Evolutionary conservation across 2,329 filamentous ascomycete species (phyloP).

Genomic region (Verticillium nonalfalfae): DNA sequence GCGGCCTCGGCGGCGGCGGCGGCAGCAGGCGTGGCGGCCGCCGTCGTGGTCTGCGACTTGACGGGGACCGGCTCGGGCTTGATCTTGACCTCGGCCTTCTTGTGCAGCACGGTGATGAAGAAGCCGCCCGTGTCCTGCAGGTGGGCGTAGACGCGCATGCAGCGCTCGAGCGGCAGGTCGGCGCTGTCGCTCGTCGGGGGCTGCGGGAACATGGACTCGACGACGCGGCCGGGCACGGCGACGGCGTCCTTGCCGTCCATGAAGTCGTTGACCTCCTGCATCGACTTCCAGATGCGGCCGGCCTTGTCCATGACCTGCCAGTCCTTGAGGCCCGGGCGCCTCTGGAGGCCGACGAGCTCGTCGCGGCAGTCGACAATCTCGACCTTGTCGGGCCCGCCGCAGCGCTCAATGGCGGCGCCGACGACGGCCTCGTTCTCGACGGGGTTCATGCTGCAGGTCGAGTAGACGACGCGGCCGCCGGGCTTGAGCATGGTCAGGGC

Average conservation of each 20-base stretch:
- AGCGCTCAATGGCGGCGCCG: constrained; percentile 80
- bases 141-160: constrained; percentile 92
- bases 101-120: constrained; percentile 94
- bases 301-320: constrained; percentile 93
- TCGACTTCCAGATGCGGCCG: constrained; percentile 71
- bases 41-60: constrained; percentile 46
- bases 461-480: constrained; percentile 92
- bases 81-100: constrained; percentile 75
- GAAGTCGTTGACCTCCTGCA: constrained; percentile 38
- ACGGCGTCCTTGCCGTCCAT: constrained; percentile 12
- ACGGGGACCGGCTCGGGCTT: constrained; percentile 42
- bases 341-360: constrained; percentile 68
- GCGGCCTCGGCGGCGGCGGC: no score
- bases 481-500: constrained; percentile 95
- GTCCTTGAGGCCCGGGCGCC: constrained; percentile 66
- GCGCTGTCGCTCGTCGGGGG: constrained; percentile 46
- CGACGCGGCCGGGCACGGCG: constrained; percentile 58
- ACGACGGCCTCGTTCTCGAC: constrained; percentile 95
- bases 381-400: constrained; percentile 76
- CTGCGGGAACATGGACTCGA: constrained; percentile 76
- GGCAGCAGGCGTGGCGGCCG: constrained; percentile 6
- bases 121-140: constrained; percentile 95
- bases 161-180: constrained; percentile 75
- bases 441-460: constrained; percentile 98
- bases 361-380: constrained; percentile 78